Evolutionary conservation across 73 alveolate genomes (phyloP), one percentile per base, ranked within the genome.

Genomic region (Urostyla sp.): DNA sequence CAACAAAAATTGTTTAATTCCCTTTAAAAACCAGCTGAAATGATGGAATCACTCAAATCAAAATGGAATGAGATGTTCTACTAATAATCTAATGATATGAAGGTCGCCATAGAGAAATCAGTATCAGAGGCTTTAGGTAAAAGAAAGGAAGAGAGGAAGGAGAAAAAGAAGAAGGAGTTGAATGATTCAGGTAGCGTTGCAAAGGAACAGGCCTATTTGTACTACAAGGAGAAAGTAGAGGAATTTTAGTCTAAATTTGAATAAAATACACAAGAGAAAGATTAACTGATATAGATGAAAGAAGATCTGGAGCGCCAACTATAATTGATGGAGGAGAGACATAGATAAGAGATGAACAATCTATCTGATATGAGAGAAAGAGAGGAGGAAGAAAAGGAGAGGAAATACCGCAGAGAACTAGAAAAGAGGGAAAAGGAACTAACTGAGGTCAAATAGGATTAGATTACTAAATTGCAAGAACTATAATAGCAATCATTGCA

Each of bases 61-160:
- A 63, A 63, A 23, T 63, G 79, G 79, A 24, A 49, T n/a, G 79
- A 63, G 20, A 63, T 63, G 79, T 63, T 63, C 30, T 40, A 36
- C 23, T 31, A 63, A 28, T 30, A 63, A 32, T 18, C 36, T 16
- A 40, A 16, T 48, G 26, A 37, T 5, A 63, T 63, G 60, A 63
- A 37, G 44, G 79, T 43, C 28, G 44, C 44, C 61, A 63, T 63
- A 4, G 4, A 20, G 20, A 43, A 63, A 60, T 28, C 32, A 27
- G 79, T 63, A 8, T 26, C 26, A 27, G 79, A 63, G 16, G 79
- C 79, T 2, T 26, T 63, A 20, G 4, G 48, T 37, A 34, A 31
- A 32, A 34, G 79, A 37, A 63, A 63, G 35, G 79, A 63, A 13
- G 79, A 63, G 1, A 63, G 79, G 44, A 60, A 63, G 15, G 15